Base-by-base conservation (phyloP, 495 filamentous ascomycete species). In the Penicillium daleae region DNA sequence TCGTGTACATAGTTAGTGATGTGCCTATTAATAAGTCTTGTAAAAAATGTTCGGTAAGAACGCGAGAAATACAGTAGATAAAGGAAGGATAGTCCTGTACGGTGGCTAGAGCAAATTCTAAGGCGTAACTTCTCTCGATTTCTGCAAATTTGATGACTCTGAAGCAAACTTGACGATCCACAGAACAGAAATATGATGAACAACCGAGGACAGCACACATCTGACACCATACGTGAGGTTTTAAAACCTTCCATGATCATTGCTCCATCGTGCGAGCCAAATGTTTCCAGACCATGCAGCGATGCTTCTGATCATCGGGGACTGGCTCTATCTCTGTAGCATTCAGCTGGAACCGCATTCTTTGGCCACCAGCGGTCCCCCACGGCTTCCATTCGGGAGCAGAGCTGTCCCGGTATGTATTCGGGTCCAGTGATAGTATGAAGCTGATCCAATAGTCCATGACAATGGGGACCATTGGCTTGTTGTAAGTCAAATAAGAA, bases 301-400 rank as follows among this genome's bases (percentile, higher is more conserved):
- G 21, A 3, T 46, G 22, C 48, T 55, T 60, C 49, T 81, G 74
- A 22, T 73, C 71, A 5, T 53, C 24, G 10, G 73, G 76, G 6
- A 85, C 78, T 1, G 33, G 54, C 70, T 88, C 85, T 81, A 86
- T 86, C 4, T 27, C 77, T n/a, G 71, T 82, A 7, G 73, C 76
- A 21, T 84, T 81, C n/a, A 78, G 83, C 58, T 77, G 62, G 54
- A 87, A 40, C 35, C 80, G 74, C 66, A 78, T 57, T 57, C 76
- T 69, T 31, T 63, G 51, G 6, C 61, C 57, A 5, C 6, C 55
- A 7, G 24, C 12, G 4, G 37, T 37, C 13, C 57, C 65, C 74
- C 72, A 82, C 13, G 66, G 56, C 15, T 68, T 57, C 83, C 82
- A 85, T 17, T 51, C 56, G 2, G 81, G 80, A 19, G 75, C 66